Evolutionary conservation across 108 stramenopile species (phyloP), one percentile per base, ranked within the genome.

Genomic region (Skeletonema grethae): DNA sequence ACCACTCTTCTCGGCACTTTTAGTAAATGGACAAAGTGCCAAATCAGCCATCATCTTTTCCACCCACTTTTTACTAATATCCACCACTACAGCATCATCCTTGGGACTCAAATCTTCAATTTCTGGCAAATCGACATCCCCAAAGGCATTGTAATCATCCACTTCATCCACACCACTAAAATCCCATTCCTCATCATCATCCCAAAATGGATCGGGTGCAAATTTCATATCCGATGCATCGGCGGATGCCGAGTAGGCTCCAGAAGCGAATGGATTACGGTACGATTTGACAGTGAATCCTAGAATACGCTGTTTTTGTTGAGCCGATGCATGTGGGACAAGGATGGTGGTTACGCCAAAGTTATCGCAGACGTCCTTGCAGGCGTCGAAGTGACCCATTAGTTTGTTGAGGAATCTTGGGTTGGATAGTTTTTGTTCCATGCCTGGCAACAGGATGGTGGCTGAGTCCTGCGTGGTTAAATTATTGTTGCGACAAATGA

Each of bases 11-110:
- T 90, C 79, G 3, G 95, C 83, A 29, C 83, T 84, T 38, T 82
- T 83, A 10, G 95, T 93, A 80, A 98, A 98, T 8, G 98, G 98
- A 77, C 98, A 98, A 10, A 98, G 80, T 2, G 96, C 97, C 91
- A 97, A 82, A 69, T 92, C 95, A 10, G 93, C 82, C 80, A 97
- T 95, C 65, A 98, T 91, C 18, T 83, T 85, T 4, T 72, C 65
- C 9, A 92, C 90, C 95, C 95, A 96, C 24, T 55, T 53, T 67
- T 93, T 93, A 38, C 82, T 70, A 7, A 87, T 34, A 10, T 80
- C 76, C 18, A 87, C 50, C 28, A 95, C 87, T 8, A 70, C 70
- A 12, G 82, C 87, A 61, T 96, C 93, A 56, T 88, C 80, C 39
- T 79, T 66, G 18, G 93, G 93, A 25, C 91, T 77, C 30, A 79